Base-by-base conservation (phyloP, 305 asterid genomes). In the Euphrasia arctica region DNA sequence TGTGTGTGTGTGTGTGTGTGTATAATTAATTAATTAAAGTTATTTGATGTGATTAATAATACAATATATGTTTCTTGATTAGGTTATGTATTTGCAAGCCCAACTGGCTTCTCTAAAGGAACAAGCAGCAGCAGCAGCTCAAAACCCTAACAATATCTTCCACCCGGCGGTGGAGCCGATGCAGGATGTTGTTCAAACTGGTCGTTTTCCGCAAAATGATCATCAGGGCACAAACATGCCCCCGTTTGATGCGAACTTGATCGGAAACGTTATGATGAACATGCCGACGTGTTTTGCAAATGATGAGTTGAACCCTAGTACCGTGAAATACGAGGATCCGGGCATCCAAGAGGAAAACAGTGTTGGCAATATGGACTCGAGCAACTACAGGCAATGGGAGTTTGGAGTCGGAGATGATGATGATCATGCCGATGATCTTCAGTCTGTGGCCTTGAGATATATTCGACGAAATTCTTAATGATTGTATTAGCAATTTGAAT, bases 391-490 rank as follows among this genome's bases (percentile, higher is more conserved):
- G 68, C 80, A 73, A 59, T 82, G 88, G 94, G 55, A 57, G 9
- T 72, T 64, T 59, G 80, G 79, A 68, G 27, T 25, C 27, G 27
- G 27, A 25, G 27, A 25, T 25, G 27, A 25, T 1, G 89, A 79
- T 36, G 90, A 81, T 4, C 66, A 81, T 3, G 68, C 62, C 18
- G 89, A 88, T 64, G 95, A 88, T 13, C 88, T 88, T 28, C 95
- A 84, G 54, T 81, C 96, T 8, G 76, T 82, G 63, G 87, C 96
- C 50, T 84, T 88, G 72, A 79, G 95, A 86, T 86, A 77, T 22
- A 66, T 83, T 71, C 77, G 77, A 45, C 25, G 18, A 34, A 34
- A 34, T 57, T 31, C 60, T 54, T 54, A 9, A 51, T 15, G 2
- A 34, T 34, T 34, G 7, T 34, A 34, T 34, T 34, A 34, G 41